Evolutionary conservation across 768 basidiomycete genomes (phyloP).

Genomic region (Agrocybe pediades): DNA sequence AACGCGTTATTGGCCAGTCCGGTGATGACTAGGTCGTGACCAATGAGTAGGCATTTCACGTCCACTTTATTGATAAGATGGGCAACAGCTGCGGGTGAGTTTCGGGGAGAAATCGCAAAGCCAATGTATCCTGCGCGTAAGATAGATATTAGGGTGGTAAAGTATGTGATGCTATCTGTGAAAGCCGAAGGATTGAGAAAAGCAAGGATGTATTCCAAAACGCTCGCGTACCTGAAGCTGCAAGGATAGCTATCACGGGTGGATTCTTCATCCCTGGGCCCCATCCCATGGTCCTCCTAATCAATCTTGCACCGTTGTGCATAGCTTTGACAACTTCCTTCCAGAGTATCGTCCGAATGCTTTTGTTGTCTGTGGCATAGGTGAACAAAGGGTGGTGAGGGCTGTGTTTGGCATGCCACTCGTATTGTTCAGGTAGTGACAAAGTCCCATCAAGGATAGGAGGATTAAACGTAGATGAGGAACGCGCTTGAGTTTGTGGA

Average conservation of each 20-base stretch:
- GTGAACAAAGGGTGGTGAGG: not conserved
- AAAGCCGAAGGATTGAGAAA: not conserved
- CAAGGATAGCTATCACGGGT: not conserved
- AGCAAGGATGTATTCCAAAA: not conserved
- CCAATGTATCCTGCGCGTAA: conserved; percentile 6
- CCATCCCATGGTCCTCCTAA: not conserved
- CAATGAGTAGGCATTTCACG: not conserved
- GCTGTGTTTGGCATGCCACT: not conserved
- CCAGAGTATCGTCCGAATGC: not conserved
- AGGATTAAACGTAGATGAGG: not conserved
- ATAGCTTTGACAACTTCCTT: not conserved
- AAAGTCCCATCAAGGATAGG: not conserved
- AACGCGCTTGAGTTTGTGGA: no score
- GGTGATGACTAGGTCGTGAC: not conserved
- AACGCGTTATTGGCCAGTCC: not conserved
- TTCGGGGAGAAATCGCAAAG: conserved; percentile 1
- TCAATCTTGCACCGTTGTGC: not conserved
- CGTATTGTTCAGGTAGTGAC: not conserved
- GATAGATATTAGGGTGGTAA: conserved; percentile 1
- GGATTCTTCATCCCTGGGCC: not conserved
- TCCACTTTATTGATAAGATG: not conserved
- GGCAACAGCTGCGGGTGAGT: conserved; percentile 1
- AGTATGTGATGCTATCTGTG: conserved; percentile 10
- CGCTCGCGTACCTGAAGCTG: not conserved
- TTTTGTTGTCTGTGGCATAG: not conserved